A percentile compares a stretch with the other conserved stretches of the same genome.
Evolutionary conservation across 768 basidiomycete genomes (phyloP).

Genomic region (Mycena metata): DNA sequence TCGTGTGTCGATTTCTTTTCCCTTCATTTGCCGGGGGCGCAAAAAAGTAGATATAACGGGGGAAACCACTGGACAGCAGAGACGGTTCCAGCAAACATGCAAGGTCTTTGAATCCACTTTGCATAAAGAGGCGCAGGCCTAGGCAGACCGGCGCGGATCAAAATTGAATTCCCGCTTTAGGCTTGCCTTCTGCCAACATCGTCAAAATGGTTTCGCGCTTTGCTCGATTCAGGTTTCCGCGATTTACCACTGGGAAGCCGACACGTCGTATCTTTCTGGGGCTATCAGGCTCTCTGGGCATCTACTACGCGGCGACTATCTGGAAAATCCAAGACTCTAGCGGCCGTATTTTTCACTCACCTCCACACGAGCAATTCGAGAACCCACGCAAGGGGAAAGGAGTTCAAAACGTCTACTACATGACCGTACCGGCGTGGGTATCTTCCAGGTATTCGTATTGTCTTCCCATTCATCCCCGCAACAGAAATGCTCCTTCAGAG

Average conservation of each 20-base stretch:
- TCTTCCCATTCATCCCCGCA: neutral
- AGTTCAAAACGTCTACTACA: conserved; percentile 12
- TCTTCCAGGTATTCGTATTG: neutral
- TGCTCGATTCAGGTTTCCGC: conserved; percentile 15
- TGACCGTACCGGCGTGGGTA: conserved; percentile 26
- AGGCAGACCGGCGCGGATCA: too few species aligned
- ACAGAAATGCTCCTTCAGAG: conserved; percentile 31
- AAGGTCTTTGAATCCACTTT: too few species aligned
- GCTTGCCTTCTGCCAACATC: neutral
- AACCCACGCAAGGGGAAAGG: neutral
- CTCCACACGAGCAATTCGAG: too few species aligned
- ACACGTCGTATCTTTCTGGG: conserved; percentile 19
- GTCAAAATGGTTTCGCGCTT: conserved; percentile 19
- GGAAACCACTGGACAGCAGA: too few species aligned
- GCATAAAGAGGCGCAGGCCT: too few species aligned
- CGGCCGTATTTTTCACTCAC: too few species aligned
- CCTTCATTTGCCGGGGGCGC: too few species aligned
- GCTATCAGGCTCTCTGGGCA: conserved; percentile 16
- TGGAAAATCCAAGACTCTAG: conserved; percentile 2
- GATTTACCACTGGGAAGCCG: neutral
- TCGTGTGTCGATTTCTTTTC: too few species aligned
- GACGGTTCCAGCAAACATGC: too few species aligned
- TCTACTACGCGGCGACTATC: conserved; percentile 15
- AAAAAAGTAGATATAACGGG: too few species aligned
- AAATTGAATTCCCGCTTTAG: too few species aligned